These are phyloP conservation scores for Dothideomycetes sp. DNA, from an alignment of 2,329 filamentous ascomycete genomes.

Conservation along the genomic window DNA sequence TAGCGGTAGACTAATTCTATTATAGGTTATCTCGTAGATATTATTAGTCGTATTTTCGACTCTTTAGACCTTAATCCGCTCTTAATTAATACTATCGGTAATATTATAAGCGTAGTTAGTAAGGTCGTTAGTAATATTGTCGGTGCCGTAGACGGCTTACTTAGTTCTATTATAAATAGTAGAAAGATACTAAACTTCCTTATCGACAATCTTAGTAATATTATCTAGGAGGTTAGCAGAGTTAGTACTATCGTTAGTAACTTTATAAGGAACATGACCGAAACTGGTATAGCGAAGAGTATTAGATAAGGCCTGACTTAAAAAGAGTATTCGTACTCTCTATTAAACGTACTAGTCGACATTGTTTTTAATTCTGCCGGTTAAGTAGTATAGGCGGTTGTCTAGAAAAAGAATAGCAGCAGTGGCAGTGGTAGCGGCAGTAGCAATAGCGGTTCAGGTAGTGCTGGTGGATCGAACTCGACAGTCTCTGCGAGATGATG, in stretches of 20 bases:
- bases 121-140: conserved; percentile 33
- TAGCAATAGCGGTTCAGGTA: too few species aligned
- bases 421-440: conserved; percentile 9
- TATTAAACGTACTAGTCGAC: conserved; percentile 44
- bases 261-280: conserved; percentile 51
- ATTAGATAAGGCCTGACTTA: conserved; percentile 34
- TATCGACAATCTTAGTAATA: conserved; percentile 54
- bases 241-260: conserved; percentile 48
- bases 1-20: background rate
- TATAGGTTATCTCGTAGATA: conserved; percentile 47
- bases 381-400: conserved; percentile 45
- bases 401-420: conserved; percentile 22
- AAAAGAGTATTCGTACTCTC: conserved; percentile 45
- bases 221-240: conserved; percentile 50
- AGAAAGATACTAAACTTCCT: conserved; percentile 35
- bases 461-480: conserved; percentile 5
- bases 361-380: conserved; percentile 48
- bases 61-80: conserved; percentile 53
- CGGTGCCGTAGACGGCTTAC: conserved; percentile 50
- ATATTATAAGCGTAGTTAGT: conserved; percentile 36
- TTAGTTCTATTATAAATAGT: conserved; percentile 50
- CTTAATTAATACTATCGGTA: conserved; percentile 31
- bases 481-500: conserved; percentile 2
- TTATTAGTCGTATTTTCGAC: conserved; percentile 52
- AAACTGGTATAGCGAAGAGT: conserved; percentile 25